Evolutionary conservation across 1,284 basidiomycete species (phyloP), one percentile per base, ranked within the genome.

Genomic region (Spongiforma sp.): DNA sequence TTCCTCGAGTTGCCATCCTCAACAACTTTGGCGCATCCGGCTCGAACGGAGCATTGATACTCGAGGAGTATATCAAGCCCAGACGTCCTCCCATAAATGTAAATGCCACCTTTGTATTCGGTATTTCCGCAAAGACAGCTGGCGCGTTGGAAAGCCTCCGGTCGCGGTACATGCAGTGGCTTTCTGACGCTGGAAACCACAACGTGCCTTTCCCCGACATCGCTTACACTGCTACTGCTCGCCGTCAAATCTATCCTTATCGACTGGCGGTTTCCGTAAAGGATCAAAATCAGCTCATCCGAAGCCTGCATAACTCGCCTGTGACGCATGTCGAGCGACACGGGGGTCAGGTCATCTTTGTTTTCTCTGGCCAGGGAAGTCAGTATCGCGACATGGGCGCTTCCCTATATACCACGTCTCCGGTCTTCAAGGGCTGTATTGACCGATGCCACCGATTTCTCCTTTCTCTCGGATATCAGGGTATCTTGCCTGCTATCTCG

Each of bases 21-120:
- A 91, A 89, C 68, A 93, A 91, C 69, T 93, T 91, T 67, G 90
- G 90, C 24, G 90, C 90, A 0, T 82, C 90, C 26, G 90, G 90
- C 0, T 90, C 89, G 14, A 93, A 92, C 64, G 82, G 83, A 1
- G 85, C 88, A 0, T 68, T 90, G 17, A 61, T 92, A 9, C 69
- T 92, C 2, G 87, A 91, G 67, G 89, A 91, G 61, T 69, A 78
- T 58, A 59, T 56, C 53, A 62, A 33, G 36, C 36, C 36, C 36
- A 37, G 52, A 33, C 52, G 52, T 32, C 32, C 14, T 26, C n/a
- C n/a, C n/a, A n/a, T n/a, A n/a, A n/a, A n/a, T n/a, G n/a, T n/a
- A n/a, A n/a, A n/a, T n/a, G n/a, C 54, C 15, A 62, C 75, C 84
- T 75, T 82, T 55, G 75, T 89, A 1, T 81, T 91, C 59, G 87